These are phyloP conservation scores for Staphylotrichum longicolle DNA, from an alignment of 495 filamentous ascomycete species.

Conservation along the genomic window DNA sequence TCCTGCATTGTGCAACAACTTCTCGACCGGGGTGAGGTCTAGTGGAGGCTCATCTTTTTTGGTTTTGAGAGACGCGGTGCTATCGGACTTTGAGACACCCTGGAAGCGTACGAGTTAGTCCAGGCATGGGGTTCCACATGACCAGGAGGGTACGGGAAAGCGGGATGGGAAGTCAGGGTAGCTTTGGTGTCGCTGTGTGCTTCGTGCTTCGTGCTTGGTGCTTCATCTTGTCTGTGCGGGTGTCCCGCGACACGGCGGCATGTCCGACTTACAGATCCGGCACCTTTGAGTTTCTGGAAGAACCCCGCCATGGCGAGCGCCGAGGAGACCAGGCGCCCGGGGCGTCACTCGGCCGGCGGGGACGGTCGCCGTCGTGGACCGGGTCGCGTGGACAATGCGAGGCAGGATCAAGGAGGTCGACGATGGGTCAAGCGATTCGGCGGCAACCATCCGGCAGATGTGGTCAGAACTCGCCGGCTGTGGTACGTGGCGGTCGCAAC, in stretches of 20 bases:
- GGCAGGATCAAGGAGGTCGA: neutral
- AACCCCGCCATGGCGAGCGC: slow-evolving; percentile 45
- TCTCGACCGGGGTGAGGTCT: slow-evolving; percentile 77
- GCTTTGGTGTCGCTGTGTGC: slow-evolving; percentile 11
- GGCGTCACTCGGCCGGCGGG: slow-evolving; percentile 23
- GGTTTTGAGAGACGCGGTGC: slow-evolving; percentile 40
- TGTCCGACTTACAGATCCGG: slow-evolving; percentile 34
- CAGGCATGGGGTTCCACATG: slow-evolving; percentile 8
- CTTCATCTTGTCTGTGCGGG: neutral
- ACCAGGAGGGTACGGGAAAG: slow-evolving; percentile 1
- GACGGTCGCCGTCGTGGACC: slow-evolving; percentile 14
- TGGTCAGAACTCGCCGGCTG: neutral
- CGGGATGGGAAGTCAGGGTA: slow-evolving; percentile 18
- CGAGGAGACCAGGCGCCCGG: slow-evolving; percentile 19
- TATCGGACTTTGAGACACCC: slow-evolving; percentile 39
- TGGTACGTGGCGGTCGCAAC: neutral
- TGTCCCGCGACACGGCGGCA: slow-evolving; percentile 1
- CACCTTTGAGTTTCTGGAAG: slow-evolving; percentile 43
- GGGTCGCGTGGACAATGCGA: slow-evolving; percentile 1
- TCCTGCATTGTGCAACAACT: slow-evolving; percentile 74
- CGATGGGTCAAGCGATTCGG: neutral
- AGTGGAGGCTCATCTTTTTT: slow-evolving; percentile 72
- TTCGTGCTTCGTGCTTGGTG: neutral
- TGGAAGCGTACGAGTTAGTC: slow-evolving; percentile 18
- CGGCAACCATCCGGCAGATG: slow-evolving; percentile 18